phyloP scores from a whole-genome alignment of 176 grass and related monocot genomes.

The Carex littledalei region DNA sequence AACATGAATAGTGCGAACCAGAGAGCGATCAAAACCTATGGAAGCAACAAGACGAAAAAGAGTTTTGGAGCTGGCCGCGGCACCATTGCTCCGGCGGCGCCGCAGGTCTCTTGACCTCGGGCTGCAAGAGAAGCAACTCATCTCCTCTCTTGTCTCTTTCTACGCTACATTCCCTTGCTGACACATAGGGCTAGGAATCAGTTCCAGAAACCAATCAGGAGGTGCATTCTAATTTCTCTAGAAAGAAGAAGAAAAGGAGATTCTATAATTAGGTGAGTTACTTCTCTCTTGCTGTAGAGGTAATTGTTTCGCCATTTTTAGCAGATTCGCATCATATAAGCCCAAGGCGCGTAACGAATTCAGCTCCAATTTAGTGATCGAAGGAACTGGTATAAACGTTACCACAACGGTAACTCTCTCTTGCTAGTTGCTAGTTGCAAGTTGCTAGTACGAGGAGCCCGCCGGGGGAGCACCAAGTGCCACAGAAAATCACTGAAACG shows the following conservation, averaged over 20 bases:
- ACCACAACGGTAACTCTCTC: background rate
- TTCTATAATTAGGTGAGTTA: slow-evolving; percentile 12
- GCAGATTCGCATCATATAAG: slow-evolving; percentile 1
- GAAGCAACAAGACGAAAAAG: slow-evolving; percentile 20
- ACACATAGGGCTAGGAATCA: background rate
- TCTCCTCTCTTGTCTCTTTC: slow-evolving; percentile 1
- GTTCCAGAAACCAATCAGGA: background rate
- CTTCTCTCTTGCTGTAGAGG: background rate
- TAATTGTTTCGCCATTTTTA: slow-evolving; percentile 18
- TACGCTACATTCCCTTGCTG: background rate
- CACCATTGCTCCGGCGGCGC: background rate
- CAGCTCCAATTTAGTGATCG: background rate
- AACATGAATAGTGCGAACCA: background rate
- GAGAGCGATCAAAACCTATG: slow-evolving; percentile 10
- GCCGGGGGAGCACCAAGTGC: background rate
- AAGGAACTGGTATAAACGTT: background rate
- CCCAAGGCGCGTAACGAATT: slow-evolving; percentile 1
- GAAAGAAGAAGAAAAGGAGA: background rate
- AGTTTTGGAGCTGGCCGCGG: background rate
- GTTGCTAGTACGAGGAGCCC: background rate
- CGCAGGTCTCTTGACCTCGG: background rate
- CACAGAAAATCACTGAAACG: background rate
- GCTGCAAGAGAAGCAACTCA: slow-evolving; percentile 43
- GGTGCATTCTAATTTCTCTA: background rate
- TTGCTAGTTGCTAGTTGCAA: no score